Evolutionary conservation across 208 protist genomes (phyloP).

Genomic region (Crithidia bombi): DNA sequence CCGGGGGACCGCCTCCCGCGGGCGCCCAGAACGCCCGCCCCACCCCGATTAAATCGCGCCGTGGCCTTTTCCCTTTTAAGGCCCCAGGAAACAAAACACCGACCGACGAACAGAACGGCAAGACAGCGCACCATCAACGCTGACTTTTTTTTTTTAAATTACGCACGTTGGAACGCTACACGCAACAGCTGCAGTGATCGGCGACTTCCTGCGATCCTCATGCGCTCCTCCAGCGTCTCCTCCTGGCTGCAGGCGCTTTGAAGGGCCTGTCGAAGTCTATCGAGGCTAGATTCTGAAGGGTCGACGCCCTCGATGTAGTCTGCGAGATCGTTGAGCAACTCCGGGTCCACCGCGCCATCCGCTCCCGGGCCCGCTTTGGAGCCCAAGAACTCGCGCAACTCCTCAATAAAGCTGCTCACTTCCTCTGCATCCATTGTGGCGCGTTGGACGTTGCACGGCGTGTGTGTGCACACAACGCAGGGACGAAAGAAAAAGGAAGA

Average conservation of each 20-base stretch:
- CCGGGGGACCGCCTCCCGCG: too few species aligned
- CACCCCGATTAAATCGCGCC: too few species aligned
- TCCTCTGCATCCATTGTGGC: slow-evolving; percentile 16
- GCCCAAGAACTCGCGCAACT: slow-evolving; percentile 6
- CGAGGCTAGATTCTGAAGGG: slow-evolving; percentile 19
- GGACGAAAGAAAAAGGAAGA: background rate
- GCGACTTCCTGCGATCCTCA: slow-evolving; percentile 22
- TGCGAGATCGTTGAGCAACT: slow-evolving; percentile 27
- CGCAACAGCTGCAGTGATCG: slow-evolving; percentile 21
- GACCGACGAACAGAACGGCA: too few species aligned
- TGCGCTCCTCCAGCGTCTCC: slow-evolving; percentile 16
- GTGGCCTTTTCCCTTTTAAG: too few species aligned
- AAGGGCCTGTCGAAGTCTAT: slow-evolving; percentile 12
- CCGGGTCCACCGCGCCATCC: slow-evolving; percentile 13
- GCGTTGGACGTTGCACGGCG: background rate
- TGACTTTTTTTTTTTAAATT: background rate
- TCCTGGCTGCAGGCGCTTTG: slow-evolving; percentile 6
- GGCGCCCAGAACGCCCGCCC: too few species aligned
- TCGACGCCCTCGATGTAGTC: slow-evolving; percentile 38
- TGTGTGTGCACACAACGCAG: background rate
- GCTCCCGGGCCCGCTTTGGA: background rate
- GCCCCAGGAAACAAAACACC: too few species aligned
- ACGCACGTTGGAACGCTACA: background rate
- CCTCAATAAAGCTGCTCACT: slow-evolving; percentile 13
- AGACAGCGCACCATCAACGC: background rate